Evolutionary conservation across 2,329 filamentous ascomycete species (phyloP).

Genomic region (Trichoderma atrobrunneum): DNA sequence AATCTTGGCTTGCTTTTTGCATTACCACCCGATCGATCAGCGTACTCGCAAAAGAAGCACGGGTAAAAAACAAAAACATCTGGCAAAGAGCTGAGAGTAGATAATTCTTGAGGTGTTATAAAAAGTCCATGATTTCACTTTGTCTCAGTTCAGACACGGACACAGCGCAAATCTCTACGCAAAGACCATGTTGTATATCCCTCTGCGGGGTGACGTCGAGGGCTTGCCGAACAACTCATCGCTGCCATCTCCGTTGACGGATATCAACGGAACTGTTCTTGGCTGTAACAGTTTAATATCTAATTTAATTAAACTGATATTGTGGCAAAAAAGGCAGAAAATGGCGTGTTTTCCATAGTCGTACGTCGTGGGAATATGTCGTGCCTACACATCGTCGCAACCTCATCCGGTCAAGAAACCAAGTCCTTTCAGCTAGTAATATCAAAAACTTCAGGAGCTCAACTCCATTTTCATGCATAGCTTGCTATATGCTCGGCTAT

Average conservation of each 20-base stretch:
- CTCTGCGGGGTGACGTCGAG: not conserved
- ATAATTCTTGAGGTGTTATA: not conserved
- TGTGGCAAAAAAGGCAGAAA: not conserved
- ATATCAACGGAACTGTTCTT: not conserved
- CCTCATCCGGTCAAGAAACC: not conserved
- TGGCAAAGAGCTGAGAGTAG: not conserved
- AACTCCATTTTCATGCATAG: not conserved
- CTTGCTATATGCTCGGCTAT: not conserved
- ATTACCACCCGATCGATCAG: not conserved
- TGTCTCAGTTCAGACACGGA: not conserved
- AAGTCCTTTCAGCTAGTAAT: not conserved
- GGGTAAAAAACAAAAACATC: not conserved
- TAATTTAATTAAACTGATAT: not conserved
- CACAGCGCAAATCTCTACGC: not conserved
- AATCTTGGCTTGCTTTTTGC: not conserved
- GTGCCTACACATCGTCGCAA: not conserved
- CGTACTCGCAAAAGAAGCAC: not conserved
- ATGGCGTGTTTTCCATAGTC: not conserved
- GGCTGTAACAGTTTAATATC: not conserved
- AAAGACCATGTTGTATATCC: not conserved
- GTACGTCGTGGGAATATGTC: not conserved
- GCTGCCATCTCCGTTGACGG: not conserved
- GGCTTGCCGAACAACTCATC: not conserved
- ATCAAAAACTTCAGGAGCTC: not conserved
- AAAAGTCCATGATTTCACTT: constrained; percentile 12